Conservation (phyloP, 2,329 filamentous ascomycete genomes). For the Ophiosphaerella narmari region DNA sequence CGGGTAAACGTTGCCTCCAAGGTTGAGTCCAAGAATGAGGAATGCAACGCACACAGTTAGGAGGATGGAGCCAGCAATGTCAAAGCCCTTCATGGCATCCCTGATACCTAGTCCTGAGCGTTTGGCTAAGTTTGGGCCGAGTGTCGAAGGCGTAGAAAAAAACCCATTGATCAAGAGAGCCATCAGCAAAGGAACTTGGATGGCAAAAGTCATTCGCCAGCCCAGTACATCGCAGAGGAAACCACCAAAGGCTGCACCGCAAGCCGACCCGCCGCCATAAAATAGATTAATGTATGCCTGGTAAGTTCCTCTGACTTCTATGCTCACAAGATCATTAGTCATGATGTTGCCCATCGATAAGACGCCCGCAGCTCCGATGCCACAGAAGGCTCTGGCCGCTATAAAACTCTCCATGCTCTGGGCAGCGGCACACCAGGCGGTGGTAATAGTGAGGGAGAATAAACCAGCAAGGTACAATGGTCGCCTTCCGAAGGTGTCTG, state of each 20-base stretch:
- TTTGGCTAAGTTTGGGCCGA: constrained; percentile 53
- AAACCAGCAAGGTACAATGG: constrained; percentile 67
- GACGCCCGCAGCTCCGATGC: constrained; percentile 73
- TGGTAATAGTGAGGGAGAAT: constrained; percentile 67
- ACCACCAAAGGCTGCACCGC: constrained; percentile 72
- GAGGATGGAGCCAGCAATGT: constrained; percentile 55
- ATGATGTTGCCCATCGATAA: constrained; percentile 72
- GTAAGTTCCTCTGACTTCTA: constrained; percentile 72
- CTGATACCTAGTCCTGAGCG: constrained; percentile 47
- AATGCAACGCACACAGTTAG: constrained; percentile 54
- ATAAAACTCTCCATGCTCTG: constrained; percentile 72
- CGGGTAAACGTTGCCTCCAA: constrained; percentile 58
- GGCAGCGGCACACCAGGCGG: constrained; percentile 71
- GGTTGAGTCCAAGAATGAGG: constrained; percentile 57
- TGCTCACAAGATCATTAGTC: constrained; percentile 73
- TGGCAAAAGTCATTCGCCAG: constrained; percentile 71
- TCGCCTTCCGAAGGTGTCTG: constrained; percentile 73
- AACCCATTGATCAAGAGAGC: constrained; percentile 50
- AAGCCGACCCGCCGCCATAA: constrained; percentile 57
- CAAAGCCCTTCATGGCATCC: constrained; percentile 55
- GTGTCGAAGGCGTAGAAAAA: constrained; percentile 49
- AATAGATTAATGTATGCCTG: constrained; percentile 71
- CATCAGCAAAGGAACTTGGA: constrained; percentile 57
- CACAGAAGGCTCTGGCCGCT: constrained; percentile 70
- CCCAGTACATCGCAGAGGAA: constrained; percentile 71